These are phyloP conservation scores for Lyophyllum atratum DNA, from an alignment of 768 basidiomycete genomes.

Conservation along the genomic window DNA sequence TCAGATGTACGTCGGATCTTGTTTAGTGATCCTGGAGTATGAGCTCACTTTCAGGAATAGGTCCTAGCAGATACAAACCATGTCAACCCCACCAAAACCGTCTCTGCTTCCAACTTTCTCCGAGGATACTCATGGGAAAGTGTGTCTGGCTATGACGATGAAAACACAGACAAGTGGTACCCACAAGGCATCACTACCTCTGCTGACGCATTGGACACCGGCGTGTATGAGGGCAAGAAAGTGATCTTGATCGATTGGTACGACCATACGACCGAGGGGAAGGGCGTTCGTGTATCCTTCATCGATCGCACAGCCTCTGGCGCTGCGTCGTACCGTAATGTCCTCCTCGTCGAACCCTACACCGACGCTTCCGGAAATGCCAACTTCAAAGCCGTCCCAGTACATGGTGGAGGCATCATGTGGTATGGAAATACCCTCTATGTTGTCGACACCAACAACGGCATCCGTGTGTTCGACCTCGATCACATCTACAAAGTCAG, in stretches of 20 bases:
- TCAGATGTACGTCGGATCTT: slow-evolving; percentile 2
- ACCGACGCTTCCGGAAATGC: slow-evolving; percentile 10
- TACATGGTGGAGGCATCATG: slow-evolving; percentile 15
- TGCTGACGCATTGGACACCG: slow-evolving; percentile 14
- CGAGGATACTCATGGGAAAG: slow-evolving; percentile 15
- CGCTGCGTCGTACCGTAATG: slow-evolving; percentile 10
- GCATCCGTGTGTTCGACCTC: slow-evolving; percentile 14
- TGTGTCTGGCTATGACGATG: slow-evolving; percentile 14
- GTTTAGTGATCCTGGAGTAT: neutral
- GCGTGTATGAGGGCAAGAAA: slow-evolving; percentile 12
- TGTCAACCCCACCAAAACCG: slow-evolving; percentile 8
- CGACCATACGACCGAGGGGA: slow-evolving; percentile 5
- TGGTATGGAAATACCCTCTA: slow-evolving; percentile 15
- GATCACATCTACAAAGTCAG: slow-evolving; percentile 16
- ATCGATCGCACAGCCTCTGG: slow-evolving; percentile 10
- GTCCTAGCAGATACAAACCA: slow-evolving; percentile 13
- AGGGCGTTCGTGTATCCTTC: slow-evolving; percentile 16
- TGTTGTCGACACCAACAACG: slow-evolving; percentile 14
- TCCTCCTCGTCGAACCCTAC: slow-evolving; percentile 13
- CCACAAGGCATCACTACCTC: slow-evolving; percentile 18
- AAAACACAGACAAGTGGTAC: slow-evolving; percentile 13
- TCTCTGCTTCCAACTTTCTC: slow-evolving; percentile 8
- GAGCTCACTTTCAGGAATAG: neutral
- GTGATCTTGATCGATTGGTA: slow-evolving; percentile 17
- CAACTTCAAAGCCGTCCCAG: slow-evolving; percentile 11